Evolutionary conservation across 2,329 filamentous ascomycete genomes (phyloP), one percentile per base, ranked within the genome.

Genomic region (Monosporascus sp.): DNA sequence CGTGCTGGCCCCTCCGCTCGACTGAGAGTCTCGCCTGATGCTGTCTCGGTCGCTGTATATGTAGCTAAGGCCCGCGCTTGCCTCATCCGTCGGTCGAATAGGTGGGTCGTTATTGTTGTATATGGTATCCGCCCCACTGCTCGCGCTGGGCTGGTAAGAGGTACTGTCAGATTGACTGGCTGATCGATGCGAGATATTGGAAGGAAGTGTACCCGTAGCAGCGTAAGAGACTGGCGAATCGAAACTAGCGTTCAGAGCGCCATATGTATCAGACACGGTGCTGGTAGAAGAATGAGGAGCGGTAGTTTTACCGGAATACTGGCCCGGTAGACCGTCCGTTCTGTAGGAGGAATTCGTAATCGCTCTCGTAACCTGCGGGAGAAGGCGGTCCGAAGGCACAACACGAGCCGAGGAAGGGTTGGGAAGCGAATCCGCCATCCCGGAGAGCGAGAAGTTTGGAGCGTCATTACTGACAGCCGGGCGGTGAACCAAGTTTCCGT

Each of bases 401-500:
- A 59, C 57, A 3, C 66, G 60, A 26, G 65, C 61, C 6, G 68
- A 51, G 1, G 68, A 52, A 16, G 43, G 2, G 5, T 62, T 63
- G 0, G 73, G 73, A 0, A 76, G 65, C 0, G 73, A 72, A 0
- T 73, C 71, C 6, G 73, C 72, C 52, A 75, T 72, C 41, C 66
- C 65, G 1, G 72, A 70, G n/a, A 76, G 65, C 7, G 72, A 73
- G 55, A 75, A 73, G 43, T 64, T 69, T 3, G 70, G 63, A 7
- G 68, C 61, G 11, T 73, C 72, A 40, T 63, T 63, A 44, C 38
- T 61, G 19, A 60, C 58, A 1, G 63, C 62, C 5, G 70, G 69
- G 1, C 73, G 70, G 40, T 72, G 72, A 7, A 70, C 65, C n/a
- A 75, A 60, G 35, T 57, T 66, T 4, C 60, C 59, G 52, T 74